Base-by-base conservation (phyloP, 345 rosid species). In the Orychophragmus violaceus region DNA sequence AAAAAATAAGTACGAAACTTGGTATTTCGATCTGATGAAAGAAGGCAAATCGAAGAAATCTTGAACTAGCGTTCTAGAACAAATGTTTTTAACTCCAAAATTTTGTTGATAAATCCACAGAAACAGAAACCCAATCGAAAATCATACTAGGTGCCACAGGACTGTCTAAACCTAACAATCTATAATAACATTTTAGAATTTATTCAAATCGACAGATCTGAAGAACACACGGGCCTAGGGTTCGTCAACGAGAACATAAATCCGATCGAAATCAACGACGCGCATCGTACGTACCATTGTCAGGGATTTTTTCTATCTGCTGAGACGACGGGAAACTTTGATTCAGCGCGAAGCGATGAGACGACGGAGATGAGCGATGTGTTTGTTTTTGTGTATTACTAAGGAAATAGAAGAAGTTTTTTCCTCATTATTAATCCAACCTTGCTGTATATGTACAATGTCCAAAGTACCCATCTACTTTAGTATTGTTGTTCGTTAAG, bases 241-340 rank as follows among this genome's bases (percentile, higher is more conserved):
- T 37, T 36, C 19, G 33, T 17, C 11, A 1, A 48, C 12, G 35
- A 37, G 19, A 22, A 8, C 30, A 25, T 19, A 42, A 23, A 52
- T 16, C 33, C 17, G 22, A 74, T 44, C 17, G 30, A 24, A 44
- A 54, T 62, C 28, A 55, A 52, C 41, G 19, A 52, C 7, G 37
- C 32, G n/a, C 16, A 22, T 12, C 28, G 24, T n/a, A 17, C 29
- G 2, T 66, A 74, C 77, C 77, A 74, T 74, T 52, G 11, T 54
- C 41, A 24, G 63, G 68, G 49, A n/a, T 54, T 54, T 42, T 30
- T 42, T 42, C 11, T 4, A 59, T 17, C 13, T 60, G 57, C 62
- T 53, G 35, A 21, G 62, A 52, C 6, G 57, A 33, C 12, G 58
- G 25, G 33, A 58, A 49, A 48, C 1, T 54, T 1, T 36, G 65